These are phyloP conservation scores for Coffea canephora DNA, from an alignment of 257 asterid species.

Conservation along the genomic window DNA sequence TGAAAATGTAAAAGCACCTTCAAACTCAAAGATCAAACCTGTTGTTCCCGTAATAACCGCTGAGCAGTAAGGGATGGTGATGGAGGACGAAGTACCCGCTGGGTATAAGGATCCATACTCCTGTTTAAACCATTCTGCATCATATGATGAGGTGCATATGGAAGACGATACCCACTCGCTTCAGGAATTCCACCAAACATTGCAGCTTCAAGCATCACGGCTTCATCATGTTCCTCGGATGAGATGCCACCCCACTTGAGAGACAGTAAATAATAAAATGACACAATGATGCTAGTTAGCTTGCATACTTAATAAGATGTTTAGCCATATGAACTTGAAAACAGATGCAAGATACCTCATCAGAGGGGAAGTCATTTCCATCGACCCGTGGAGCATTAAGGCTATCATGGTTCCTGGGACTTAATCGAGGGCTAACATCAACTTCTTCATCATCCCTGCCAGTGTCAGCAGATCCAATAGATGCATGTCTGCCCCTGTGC, in stretches of 20 bases:
- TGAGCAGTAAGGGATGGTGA: conserved; percentile 96
- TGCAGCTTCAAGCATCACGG: conserved; percentile 99
- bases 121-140: conserved; percentile 59
- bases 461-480: conserved; percentile 47
- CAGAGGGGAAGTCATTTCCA: conserved; percentile 58
- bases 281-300: conserved; percentile 6
- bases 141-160: conserved; percentile 59
- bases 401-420: conserved; percentile 50
- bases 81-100: conserved; percentile 70
- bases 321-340: neutral
- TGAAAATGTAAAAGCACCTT: conserved; percentile 11
- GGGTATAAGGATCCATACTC: conserved; percentile 43
- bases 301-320: neutral
- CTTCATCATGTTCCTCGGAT: conserved; percentile 95
- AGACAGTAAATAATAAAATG: conserved; percentile 20
- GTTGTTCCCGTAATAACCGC: conserved; percentile 90
- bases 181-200: conserved; percentile 97
- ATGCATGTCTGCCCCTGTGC: conserved; percentile 66
- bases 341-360: conserved; percentile 49
- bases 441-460: conserved; percentile 44
- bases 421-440: conserved; percentile 61
- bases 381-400: conserved; percentile 34
- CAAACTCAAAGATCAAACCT: conserved; percentile 50
- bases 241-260: conserved; percentile 98
- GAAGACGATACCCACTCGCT: conserved; percentile 58